A percentile compares a stretch with the other conserved stretches of the same genome.
phyloP scores from a whole-genome alignment of 2,329 filamentous ascomycete genomes.

The Periconia macrospinosa region DNA sequence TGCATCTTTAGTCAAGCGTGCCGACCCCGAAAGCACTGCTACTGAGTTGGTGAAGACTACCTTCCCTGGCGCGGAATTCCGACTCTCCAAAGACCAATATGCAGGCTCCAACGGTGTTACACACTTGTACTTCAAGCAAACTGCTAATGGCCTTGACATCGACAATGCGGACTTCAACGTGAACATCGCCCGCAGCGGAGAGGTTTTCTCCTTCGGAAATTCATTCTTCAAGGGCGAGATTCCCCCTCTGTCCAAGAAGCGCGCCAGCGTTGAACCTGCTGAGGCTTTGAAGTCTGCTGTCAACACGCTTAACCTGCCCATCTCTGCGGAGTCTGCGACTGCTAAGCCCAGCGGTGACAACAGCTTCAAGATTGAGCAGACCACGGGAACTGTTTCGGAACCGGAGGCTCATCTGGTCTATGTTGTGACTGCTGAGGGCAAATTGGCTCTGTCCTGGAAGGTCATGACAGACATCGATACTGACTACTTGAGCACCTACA shows the following conservation, averaged over 20 bases:
- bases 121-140: constrained; percentile 64
- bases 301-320: constrained; percentile 44
- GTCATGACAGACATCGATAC: constrained; percentile 60
- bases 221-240: constrained; percentile 51
- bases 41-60: constrained; percentile 36
- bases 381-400: constrained; percentile 53
- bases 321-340: constrained; percentile 45
- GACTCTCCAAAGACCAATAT: constrained; percentile 57
- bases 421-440: constrained; percentile 52
- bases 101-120: constrained; percentile 58
- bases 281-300: constrained; percentile 49
- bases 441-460: constrained; percentile 57
- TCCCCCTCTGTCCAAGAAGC: constrained; percentile 46
- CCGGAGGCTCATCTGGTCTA: constrained; percentile 61
- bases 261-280: constrained; percentile 47
- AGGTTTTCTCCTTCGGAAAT: constrained; percentile 61
- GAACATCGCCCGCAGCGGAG: constrained; percentile 56
- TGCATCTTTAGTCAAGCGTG: constrained; percentile 21
- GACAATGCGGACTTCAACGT: constrained; percentile 62
- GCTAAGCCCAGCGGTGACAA: constrained; percentile 43
- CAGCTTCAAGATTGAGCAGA: constrained; percentile 52
- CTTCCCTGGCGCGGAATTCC: constrained; percentile 49
- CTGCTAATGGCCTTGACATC: constrained; percentile 59
- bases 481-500: constrained; percentile 63
- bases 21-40: constrained; percentile 33